phyloP scores from a whole-genome alignment of 1,139 yeast genomes.

The Protomyces gravidus region DNA sequence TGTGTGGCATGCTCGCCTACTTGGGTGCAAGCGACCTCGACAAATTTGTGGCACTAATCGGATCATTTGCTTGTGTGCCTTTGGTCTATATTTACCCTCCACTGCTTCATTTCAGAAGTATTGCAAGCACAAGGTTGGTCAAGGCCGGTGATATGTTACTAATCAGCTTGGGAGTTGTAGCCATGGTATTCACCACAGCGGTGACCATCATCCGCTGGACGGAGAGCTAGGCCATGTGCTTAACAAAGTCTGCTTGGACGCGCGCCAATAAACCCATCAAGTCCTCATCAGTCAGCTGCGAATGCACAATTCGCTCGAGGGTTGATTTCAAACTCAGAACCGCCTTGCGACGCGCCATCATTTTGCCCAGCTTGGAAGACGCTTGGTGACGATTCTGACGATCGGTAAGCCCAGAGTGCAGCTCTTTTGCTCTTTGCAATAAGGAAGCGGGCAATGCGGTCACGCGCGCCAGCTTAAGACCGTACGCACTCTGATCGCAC shows the following conservation, averaged over 20 bases:
- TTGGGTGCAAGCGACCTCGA: conserved; percentile 68
- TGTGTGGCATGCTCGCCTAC: conserved; percentile 67
- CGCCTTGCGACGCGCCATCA: background rate
- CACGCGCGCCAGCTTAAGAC: background rate
- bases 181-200: conserved; percentile 60
- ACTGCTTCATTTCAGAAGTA: conserved; percentile 55
- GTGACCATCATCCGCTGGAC: conserved; percentile 48
- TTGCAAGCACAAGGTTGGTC: conserved; percentile 36
- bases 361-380: background rate
- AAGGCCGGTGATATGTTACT: conserved; percentile 45
- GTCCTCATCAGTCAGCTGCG: background rate
- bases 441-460: background rate
- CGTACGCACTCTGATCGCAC: background rate
- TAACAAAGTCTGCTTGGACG: background rate
- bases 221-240: background rate
- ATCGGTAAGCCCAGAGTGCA: background rate
- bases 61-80: conserved; percentile 94
- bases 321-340: background rate
- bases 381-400: background rate
- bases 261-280: background rate
- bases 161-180: conserved; percentile 46
- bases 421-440: background rate
- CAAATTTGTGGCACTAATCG: conserved; percentile 85
- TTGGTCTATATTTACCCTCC: conserved; percentile 94
- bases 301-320: background rate